A percentile compares a stretch with the other conserved stretches of the same genome.
Conservation (phyloP, 768 basidiomycete genomes). For the Auricularia sp. region DNA sequence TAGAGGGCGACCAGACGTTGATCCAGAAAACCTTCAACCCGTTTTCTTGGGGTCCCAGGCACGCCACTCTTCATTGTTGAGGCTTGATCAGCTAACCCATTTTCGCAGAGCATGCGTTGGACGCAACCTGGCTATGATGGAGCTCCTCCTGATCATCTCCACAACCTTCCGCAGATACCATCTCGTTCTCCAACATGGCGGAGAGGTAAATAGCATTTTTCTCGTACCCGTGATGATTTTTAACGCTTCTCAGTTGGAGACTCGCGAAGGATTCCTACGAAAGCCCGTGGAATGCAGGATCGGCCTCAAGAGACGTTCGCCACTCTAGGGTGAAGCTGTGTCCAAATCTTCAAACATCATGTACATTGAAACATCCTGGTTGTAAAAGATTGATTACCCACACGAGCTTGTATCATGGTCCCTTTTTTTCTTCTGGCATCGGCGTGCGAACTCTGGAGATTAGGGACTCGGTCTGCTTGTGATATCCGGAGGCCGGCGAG, state of each 20-base stretch:
- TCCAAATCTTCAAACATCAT: too few species aligned
- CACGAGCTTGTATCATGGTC: too few species aligned
- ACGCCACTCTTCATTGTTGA: slow-evolving; percentile 12
- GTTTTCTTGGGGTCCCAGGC: slow-evolving; percentile 77
- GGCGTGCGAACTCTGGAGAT: too few species aligned
- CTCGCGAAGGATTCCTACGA: slow-evolving; percentile 77
- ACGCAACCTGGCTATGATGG: slow-evolving; percentile 69
- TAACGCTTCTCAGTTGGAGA: slow-evolving; percentile 42
- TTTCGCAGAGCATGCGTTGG: slow-evolving; percentile 67
- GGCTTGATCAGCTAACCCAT: slow-evolving; percentile 1
- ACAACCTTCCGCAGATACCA: slow-evolving; percentile 70
- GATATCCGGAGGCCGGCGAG: too few species aligned
- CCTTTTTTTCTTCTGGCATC: too few species aligned
- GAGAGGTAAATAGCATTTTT: slow-evolving; percentile 33
- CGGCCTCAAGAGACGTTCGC: slow-evolving; percentile 40
- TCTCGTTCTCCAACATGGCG: slow-evolving; percentile 55
- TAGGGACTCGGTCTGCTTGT: too few species aligned
- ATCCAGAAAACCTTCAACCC: slow-evolving; percentile 75
- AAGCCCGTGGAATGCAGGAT: slow-evolving; percentile 69
- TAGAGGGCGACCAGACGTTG: slow-evolving; percentile 51
- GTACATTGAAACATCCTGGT: too few species aligned
- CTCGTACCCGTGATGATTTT: slow-evolving; percentile 10
- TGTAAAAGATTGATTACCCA: too few species aligned
- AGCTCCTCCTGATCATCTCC: slow-evolving; percentile 71
- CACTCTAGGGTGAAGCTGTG: too few species aligned